Evolutionary conservation across 2,329 filamentous ascomycete species (phyloP), one percentile per base, ranked within the genome.

Genomic region (Aspergillus sp.): DNA sequence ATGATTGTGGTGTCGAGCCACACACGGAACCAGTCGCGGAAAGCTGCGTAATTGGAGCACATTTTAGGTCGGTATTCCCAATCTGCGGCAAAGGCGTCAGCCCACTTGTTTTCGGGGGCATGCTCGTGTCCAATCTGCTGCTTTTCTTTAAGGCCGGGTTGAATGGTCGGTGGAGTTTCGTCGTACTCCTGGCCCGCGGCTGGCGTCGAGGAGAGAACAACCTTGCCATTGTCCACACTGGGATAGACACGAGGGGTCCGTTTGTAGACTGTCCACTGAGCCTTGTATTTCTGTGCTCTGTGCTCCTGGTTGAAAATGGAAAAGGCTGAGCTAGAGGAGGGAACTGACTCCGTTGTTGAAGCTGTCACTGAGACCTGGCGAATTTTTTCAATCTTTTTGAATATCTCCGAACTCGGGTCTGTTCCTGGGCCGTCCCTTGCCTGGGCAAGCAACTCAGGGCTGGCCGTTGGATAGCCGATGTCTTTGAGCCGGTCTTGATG

Each of bases 371-470:
- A 15, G 24, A 30, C 22, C 12, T 29, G 24, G 24, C 41, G 35
- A 24, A 32, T 14, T 11, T 32, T 33, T 15, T 24, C 35, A 13
- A 54, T 42, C 5, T 32, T 19, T 7, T 39, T 15, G 29, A 45
- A 49, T 7, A 50, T 30, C 10, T 35, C 25, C 10, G 51, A 51
- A 5, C 28, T 26, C 10, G 37, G 40, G 29, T 57, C 44, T 0
- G 41, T 43, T 3, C 53, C 55, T 15, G 50, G 46, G 11, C 55
- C 55, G 12, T 51, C 37, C 32, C 51, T 42, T n/a, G 42, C 48
- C 15, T 33, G 44, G 4, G 30, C 24, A 15, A 54, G 42, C 8
- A 35, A 24, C 26, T 52, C 47, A 5, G 44, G 46, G 19, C 41
- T 37, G 2, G 45, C 39, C 4, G 35, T 35, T 11, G 32, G 19